phyloP scores from a whole-genome alignment of 768 basidiomycete species.

The Xerocomellus intermedius region DNA sequence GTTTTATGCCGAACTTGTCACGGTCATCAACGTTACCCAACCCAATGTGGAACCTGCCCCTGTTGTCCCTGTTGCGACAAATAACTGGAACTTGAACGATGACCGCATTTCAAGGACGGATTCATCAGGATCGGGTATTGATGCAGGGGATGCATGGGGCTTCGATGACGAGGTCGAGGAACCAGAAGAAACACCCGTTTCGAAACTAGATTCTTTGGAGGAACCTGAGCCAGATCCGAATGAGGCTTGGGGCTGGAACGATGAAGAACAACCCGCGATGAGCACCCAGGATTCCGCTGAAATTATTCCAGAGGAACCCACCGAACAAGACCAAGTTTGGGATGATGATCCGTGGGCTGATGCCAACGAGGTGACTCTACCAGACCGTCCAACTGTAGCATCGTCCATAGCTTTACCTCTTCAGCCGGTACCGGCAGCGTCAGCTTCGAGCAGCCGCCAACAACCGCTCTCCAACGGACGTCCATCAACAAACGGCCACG shows the following conservation, averaged over 20 bases:
- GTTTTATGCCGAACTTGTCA: conserved; percentile 25
- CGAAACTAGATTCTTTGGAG: conserved; percentile 18
- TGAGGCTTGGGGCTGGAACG: conserved; percentile 80
- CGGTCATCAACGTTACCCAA: conserved; percentile 1
- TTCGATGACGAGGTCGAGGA: conserved; percentile 47
- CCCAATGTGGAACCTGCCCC: neutral
- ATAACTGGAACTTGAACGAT: conserved; percentile 49
- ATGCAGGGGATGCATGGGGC: conserved; percentile 46
- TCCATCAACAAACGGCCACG: conserved; percentile 24
- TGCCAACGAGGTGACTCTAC: conserved; percentile 28
- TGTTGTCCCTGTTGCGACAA: conserved; percentile 22
- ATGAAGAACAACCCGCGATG: conserved; percentile 37
- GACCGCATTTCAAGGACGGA: conserved; percentile 29
- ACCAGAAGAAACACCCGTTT: conserved; percentile 16
- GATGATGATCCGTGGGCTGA: conserved; percentile 76
- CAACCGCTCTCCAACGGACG: conserved; percentile 33
- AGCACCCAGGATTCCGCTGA: neutral
- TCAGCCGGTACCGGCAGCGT: conserved; percentile 35
- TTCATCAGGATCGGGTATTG: conserved; percentile 24
- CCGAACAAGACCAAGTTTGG: conserved; percentile 49
- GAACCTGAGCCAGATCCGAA: conserved; percentile 40
- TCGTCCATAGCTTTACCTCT: conserved; percentile 26
- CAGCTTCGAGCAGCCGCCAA: conserved; percentile 58
- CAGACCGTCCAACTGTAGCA: conserved; percentile 26
- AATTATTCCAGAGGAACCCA: conserved; percentile 27